These are phyloP conservation scores for Suillus subluteus DNA, from an alignment of 768 basidiomycete genomes.

Conservation along the genomic window DNA sequence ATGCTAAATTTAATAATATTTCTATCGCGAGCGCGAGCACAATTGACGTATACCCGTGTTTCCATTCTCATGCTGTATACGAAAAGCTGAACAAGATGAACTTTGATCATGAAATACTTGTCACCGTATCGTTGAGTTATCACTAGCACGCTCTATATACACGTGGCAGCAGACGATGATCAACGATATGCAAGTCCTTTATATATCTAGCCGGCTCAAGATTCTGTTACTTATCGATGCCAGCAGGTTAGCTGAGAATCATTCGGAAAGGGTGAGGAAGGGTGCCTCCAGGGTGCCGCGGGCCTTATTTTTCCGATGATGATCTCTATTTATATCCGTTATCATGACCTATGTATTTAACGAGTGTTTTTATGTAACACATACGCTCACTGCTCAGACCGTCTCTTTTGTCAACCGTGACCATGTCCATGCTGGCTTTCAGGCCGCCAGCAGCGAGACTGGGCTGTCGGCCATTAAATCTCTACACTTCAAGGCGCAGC, in stretches of 20 bases:
- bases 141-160: neutral
- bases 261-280: neutral
- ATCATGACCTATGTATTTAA: slow-evolving; percentile 10
- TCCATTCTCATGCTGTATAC: neutral
- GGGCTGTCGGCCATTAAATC: slow-evolving; percentile 25
- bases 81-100: no score
- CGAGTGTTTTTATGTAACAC: slow-evolving; percentile 30
- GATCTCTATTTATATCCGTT: slow-evolving; percentile 6
- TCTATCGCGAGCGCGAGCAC: neutral
- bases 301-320: slow-evolving; percentile 9
- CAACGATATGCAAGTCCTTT: neutral
- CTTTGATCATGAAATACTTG: neutral
- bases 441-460: slow-evolving; percentile 30
- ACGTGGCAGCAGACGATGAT: slow-evolving; percentile 1
- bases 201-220: neutral
- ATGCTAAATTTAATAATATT: neutral
- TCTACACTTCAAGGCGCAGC: slow-evolving; percentile 17
- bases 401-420: slow-evolving; percentile 26
- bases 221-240: neutral
- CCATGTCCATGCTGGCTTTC: slow-evolving; percentile 36
- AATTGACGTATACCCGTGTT: neutral
- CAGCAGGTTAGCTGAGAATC: neutral
- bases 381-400: slow-evolving; percentile 15
- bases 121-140: neutral
- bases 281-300: neutral